These are phyloP conservation scores for Chrysoporthe austroafricana DNA, from an alignment of 2,329 filamentous ascomycete genomes.

Conservation along the genomic window DNA sequence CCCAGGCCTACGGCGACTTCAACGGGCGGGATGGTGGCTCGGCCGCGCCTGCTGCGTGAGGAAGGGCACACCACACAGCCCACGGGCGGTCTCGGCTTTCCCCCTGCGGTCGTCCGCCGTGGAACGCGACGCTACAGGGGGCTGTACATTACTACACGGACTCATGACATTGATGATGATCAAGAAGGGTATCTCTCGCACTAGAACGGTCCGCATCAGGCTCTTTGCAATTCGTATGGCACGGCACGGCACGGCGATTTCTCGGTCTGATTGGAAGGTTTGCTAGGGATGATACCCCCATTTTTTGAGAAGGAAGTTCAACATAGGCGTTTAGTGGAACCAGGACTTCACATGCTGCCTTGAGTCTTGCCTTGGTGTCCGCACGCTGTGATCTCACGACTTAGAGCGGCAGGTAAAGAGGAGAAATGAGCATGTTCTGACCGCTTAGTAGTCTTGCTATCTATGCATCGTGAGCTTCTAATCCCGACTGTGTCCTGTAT, in stretches of 20 bases:
- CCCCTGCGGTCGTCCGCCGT: neutral
- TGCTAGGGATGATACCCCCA: slow-evolving; percentile 13
- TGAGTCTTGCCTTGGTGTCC: neutral
- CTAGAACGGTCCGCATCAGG: slow-evolving; percentile 8
- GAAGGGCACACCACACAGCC: too few species aligned
- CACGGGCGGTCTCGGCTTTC: neutral
- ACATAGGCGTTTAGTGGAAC: slow-evolving; percentile 3
- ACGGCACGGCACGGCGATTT: slow-evolving; percentile 14
- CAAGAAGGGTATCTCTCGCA: neutral
- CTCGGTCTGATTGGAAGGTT: neutral
- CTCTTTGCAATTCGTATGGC: slow-evolving; percentile 23
- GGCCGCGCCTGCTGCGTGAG: slow-evolving; percentile 25
- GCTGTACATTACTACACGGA: slow-evolving; percentile 15
- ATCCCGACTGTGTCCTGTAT: neutral
- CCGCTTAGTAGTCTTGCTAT: neutral
- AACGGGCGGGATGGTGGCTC: slow-evolving; percentile 18
- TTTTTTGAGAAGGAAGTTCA: neutral
- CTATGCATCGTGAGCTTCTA: slow-evolving; percentile 8
- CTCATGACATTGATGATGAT: slow-evolving; percentile 19
- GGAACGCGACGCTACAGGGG: neutral
- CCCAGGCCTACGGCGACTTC: slow-evolving; percentile 20
- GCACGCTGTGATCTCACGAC: neutral
- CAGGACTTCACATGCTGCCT: neutral
- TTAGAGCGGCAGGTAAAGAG: neutral
- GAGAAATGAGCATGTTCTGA: neutral